phyloP scores from a whole-genome alignment of 805 yeast species.

The Teunomyces pallodes region DNA sequence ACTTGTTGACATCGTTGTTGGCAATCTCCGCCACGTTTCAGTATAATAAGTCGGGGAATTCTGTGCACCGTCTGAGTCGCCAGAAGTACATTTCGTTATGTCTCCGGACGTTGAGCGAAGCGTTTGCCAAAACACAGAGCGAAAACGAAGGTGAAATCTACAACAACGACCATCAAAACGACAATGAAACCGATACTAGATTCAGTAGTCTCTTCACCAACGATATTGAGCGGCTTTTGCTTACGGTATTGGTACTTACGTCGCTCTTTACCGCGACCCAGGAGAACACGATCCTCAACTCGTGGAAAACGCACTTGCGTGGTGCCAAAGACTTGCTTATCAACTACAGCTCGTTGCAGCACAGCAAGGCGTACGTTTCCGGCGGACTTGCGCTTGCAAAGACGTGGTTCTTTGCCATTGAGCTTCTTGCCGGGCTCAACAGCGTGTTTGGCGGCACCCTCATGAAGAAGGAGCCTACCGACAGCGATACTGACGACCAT shows the following conservation, averaged over 20 bases:
- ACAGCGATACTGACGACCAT: neutral
- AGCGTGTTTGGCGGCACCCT: conserved; percentile 15
- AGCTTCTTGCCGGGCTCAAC: conserved; percentile 19
- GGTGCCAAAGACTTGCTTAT: conserved; percentile 26
- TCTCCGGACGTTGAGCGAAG: conserved; percentile 17
- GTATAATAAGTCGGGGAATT: conserved; percentile 20
- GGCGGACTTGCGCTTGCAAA: conserved; percentile 25
- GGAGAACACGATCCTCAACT: conserved; percentile 9
- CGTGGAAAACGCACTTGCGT: conserved; percentile 24
- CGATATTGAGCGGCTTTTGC: conserved; percentile 22
- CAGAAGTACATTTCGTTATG: conserved; percentile 20
- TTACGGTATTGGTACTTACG: conserved; percentile 24
- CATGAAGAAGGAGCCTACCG: conserved; percentile 1
- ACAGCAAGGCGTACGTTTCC: conserved; percentile 9
- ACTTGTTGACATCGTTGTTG: conserved; percentile 20
- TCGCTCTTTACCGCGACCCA: conserved; percentile 21
- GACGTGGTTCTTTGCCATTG: conserved; percentile 28
- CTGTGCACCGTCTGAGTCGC: conserved; percentile 18
- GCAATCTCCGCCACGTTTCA: conserved; percentile 28
- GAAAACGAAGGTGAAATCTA: neutral
- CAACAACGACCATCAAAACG: no score
- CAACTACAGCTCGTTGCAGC: conserved; percentile 14
- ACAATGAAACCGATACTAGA: neutral
- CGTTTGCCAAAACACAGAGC: conserved; percentile 14
- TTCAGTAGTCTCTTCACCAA: conserved; percentile 4